Percentiles rank a stretch among this genome's conserved stretches.
Conservation (phyloP, 768 basidiomycete species). For the Podaxis sp. region DNA sequence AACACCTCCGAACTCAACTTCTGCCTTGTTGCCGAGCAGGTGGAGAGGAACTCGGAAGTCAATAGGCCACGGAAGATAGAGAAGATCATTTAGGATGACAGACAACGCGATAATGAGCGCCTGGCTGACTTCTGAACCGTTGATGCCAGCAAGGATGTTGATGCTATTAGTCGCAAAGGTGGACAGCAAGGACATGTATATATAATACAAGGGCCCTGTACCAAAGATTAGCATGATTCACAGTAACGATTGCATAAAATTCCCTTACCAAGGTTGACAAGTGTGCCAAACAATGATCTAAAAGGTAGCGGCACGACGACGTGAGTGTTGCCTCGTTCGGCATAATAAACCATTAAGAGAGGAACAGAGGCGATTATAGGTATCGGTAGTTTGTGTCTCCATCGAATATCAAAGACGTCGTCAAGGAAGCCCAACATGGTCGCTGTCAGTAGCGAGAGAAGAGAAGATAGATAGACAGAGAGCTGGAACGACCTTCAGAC, state of each 20-base stretch:
- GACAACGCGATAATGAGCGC: slow-evolving; percentile 90
- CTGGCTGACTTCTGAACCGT: slow-evolving; percentile 94
- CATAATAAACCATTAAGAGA: slow-evolving; percentile 93
- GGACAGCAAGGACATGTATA: slow-evolving; percentile 94
- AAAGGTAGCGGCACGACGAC: slow-evolving; percentile 90
- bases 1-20: slow-evolving; percentile 73
- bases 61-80: slow-evolving; percentile 90
- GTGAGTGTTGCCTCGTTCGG: slow-evolving; percentile 89
- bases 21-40: slow-evolving; percentile 61
- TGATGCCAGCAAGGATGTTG: slow-evolving; percentile 97
- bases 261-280: slow-evolving; percentile 82
- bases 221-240: not conserved
- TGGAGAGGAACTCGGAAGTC: slow-evolving; percentile 72
- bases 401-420: slow-evolving; percentile 97
- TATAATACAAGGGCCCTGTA: slow-evolving; percentile 88
- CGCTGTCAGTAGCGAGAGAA: slow-evolving; percentile 90
- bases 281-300: slow-evolving; percentile 65
- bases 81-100: slow-evolving; percentile 86
- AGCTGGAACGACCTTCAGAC: slow-evolving; percentile 44
- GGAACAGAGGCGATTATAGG: slow-evolving; percentile 96
- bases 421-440: slow-evolving; percentile 95
- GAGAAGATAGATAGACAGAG: slow-evolving; percentile 87
- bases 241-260: not conserved
- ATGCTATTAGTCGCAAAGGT: slow-evolving; percentile 98
- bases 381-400: slow-evolving; percentile 97